Conservation (phyloP, 176 grass and related monocot genomes). For the Alopecurus myosuroides region DNA sequence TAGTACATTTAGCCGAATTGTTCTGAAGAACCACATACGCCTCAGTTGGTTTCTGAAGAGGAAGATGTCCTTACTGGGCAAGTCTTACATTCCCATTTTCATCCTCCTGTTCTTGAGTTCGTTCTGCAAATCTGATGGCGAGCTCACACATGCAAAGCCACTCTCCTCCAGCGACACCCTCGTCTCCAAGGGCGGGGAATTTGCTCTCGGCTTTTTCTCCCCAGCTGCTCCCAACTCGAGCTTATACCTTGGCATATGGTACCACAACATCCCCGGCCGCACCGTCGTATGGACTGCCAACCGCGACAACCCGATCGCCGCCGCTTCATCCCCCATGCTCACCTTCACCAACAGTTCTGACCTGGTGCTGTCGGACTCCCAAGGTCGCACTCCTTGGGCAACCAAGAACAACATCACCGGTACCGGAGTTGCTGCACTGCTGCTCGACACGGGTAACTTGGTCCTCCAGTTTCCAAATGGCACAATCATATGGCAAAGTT, state of each 20-base stretch:
- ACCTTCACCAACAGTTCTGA: neutral
- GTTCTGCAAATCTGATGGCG: neutral
- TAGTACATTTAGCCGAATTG: neutral
- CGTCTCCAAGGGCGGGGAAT: constrained; percentile 15
- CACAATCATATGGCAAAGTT: constrained; percentile 40
- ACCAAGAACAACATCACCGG: neutral
- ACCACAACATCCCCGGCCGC: constrained; percentile 9
- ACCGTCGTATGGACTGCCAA: constrained; percentile 34
- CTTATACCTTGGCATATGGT: constrained; percentile 34
- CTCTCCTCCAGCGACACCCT: neutral
- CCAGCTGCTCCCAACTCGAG: neutral
- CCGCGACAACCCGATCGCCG: neutral
- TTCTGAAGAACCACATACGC: neutral
- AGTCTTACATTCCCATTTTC: neutral
- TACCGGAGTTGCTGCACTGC: neutral
- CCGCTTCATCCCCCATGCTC: neutral
- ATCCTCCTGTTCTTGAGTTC: neutral
- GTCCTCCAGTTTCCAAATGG: constrained; percentile 7
- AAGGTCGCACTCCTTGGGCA: neutral
- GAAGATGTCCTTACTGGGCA: neutral
- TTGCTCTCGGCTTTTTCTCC: too few relatives aligned
- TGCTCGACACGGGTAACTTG: constrained; percentile 33
- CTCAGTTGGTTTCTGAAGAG: too few relatives aligned
- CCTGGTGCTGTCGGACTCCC: neutral
- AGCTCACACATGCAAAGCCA: neutral